Percentiles rank a stretch among this genome's conserved stretches.
Conservation (phyloP, 768 basidiomycete species). For the Symmetrospora coprosmae region DNA sequence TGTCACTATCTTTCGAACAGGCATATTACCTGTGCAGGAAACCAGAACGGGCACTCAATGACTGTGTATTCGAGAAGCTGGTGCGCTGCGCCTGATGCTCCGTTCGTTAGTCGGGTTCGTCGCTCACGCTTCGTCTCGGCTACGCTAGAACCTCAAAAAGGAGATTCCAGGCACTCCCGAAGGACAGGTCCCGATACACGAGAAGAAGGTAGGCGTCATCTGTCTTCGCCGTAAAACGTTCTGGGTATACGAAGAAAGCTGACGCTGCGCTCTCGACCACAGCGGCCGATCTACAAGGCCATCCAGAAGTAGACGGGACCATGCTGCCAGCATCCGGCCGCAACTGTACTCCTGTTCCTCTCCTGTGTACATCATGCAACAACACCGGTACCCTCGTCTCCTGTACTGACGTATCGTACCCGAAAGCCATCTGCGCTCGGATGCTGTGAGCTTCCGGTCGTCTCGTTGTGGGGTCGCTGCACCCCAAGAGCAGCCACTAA, state of each 20-base stretch:
- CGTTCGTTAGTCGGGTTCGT: background rate
- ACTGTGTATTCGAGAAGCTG: conserved; percentile 91
- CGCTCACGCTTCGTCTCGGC: background rate
- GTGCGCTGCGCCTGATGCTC: conserved; percentile 34
- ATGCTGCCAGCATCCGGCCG: too few species aligned
- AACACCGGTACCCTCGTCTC: too few species aligned
- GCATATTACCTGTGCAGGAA: conserved; percentile 80
- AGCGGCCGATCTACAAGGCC: conserved; percentile 56
- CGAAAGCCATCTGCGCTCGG: too few species aligned
- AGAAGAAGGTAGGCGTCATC: conserved; percentile 44
- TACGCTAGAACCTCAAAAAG: conserved; percentile 74
- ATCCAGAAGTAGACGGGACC: conserved; percentile 55
- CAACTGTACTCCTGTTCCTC: too few species aligned
- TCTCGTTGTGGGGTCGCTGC: too few species aligned
- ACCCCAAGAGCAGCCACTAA: too few species aligned
- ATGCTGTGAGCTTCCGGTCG: too few species aligned
- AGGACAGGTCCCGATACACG: conserved; percentile 72
- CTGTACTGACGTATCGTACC: too few species aligned
- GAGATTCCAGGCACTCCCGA: conserved; percentile 75
- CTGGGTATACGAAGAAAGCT: background rate
- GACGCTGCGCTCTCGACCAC: background rate
- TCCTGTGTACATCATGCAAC: too few species aligned
- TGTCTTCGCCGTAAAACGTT: conserved; percentile 34
- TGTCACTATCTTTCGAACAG: conserved; percentile 43
- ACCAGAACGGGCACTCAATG: conserved; percentile 71